phyloP scores from a whole-genome alignment of 768 basidiomycete species.

The Mycena galericulata region DNA sequence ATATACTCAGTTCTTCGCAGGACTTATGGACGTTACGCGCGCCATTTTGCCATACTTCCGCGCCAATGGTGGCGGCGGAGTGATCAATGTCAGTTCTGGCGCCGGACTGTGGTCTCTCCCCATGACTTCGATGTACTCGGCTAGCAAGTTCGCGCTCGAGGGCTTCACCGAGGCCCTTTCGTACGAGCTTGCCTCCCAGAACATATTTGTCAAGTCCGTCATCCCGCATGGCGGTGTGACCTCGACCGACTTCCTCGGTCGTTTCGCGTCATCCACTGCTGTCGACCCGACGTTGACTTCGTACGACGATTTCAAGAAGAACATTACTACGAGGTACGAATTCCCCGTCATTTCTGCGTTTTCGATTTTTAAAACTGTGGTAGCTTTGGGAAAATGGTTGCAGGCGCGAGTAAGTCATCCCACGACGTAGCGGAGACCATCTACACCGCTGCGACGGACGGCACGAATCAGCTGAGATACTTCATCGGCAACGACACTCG shows the following conservation, averaged over 20 bases:
- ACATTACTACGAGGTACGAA: conserved; percentile 26
- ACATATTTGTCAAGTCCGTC: conserved; percentile 37
- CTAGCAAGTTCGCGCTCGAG: conserved; percentile 40
- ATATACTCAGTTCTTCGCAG: conserved; percentile 6
- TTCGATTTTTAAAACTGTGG: not conserved
- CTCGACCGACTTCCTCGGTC: conserved; percentile 28
- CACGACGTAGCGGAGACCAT: conserved; percentile 38
- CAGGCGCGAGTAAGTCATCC: conserved; percentile 26
- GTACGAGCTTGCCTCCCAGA: conserved; percentile 37
- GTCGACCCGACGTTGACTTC: conserved; percentile 18
- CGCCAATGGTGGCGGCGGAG: conserved; percentile 31
- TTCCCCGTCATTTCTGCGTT: too few species aligned
- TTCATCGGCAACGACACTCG: conserved; percentile 37
- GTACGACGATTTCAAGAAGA: conserved; percentile 27
- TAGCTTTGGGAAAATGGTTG: conserved; percentile 34
- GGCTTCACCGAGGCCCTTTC: conserved; percentile 41
- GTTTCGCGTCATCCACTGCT: conserved; percentile 24
- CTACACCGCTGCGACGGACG: conserved; percentile 37
- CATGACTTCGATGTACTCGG: conserved; percentile 34
- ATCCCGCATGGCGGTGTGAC: conserved; percentile 38
- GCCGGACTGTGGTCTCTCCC: conserved; percentile 36
- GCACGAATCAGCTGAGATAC: conserved; percentile 36
- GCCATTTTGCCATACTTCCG: conserved; percentile 38
- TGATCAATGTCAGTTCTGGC: conserved; percentile 40
- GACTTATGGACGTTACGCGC: conserved; percentile 38